A percentile compares a stretch with the other conserved stretches of the same genome.
These are phyloP conservation scores for Rhizoclosmatium sp. DNA, from an alignment of 192 early-diverging fungal species.

Conservation along the genomic window DNA sequence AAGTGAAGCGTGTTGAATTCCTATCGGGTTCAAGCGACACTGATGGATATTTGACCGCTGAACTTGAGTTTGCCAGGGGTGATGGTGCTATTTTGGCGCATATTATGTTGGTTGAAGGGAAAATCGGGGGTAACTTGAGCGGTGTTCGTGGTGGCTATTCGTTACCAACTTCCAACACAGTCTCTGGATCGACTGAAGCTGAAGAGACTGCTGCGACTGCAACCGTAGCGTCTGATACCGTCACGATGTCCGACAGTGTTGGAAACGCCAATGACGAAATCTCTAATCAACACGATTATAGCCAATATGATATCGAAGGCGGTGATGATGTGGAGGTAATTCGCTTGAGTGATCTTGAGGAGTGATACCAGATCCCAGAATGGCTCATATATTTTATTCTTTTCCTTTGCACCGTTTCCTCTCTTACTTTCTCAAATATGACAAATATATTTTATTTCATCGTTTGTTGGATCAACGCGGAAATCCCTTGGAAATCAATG, in stretches of 20 bases:
- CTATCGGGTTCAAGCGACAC: background rate
- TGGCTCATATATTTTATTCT: background rate
- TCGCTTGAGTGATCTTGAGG: constrained; percentile 18
- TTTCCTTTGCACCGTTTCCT: background rate
- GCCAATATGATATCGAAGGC: background rate
- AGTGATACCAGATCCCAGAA: background rate
- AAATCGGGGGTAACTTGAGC: background rate
- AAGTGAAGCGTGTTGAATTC: constrained; percentile 39
- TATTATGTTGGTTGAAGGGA: constrained; percentile 18
- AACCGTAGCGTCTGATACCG: background rate
- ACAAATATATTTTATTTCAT: too few species aligned
- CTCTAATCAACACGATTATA: background rate
- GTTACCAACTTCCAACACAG: constrained; percentile 5
- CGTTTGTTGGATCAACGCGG: background rate
- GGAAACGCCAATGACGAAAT: background rate
- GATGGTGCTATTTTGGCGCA: constrained; percentile 45
- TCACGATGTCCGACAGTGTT: background rate
- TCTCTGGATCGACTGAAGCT: background rate
- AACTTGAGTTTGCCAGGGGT: constrained; percentile 48
- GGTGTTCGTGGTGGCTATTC: constrained; percentile 28
- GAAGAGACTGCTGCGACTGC: background rate
- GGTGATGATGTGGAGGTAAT: constrained; percentile 16
- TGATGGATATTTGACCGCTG: constrained; percentile 7
- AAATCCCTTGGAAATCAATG: background rate
- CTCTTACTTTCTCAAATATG: background rate